Base-by-base conservation (phyloP, 169 alveolate genomes). In the Plasmodium berghei region DNA sequence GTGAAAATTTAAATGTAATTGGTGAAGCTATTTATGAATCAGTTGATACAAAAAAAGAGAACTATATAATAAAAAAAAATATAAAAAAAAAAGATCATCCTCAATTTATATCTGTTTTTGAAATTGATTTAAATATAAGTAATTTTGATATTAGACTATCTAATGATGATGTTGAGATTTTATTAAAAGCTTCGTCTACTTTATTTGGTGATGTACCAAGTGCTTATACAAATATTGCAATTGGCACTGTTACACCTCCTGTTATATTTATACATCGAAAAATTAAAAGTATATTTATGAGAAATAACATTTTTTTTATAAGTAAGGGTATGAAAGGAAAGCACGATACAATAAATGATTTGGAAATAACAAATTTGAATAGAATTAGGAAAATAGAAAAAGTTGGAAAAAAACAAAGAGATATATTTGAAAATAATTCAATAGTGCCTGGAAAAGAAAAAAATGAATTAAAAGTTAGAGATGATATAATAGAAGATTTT, bases 11-110 rank as follows among this genome's bases (percentile, higher is more conserved):
- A 63, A 86, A 86, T 58, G 91, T 86, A 22, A 58, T 18, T 20
- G 91, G 91, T n/a, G 91, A 72, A 46, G 91, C 91, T 34, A 14
- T 86, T 42, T 86, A 86, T 58, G 91, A 86, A 63, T 86, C 91
- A 24, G 70, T 86, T 14, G 91, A 86, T 52, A 71, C 73, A 20
- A 86, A 42, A 22, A 86, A 56, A 40, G 86, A 69, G 3, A 66
- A 77, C 54, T 86, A 86, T 46, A 58, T 61, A 22, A 46, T 86
- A 48, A 72, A 61, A 71, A 54, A 56, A 20, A 86, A 72, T 48
- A 22, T 58, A 16, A 52, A n/a, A 45, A 61, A 22, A 63, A 69
- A 71, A 42, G 67, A 72, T 9, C 46, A 18, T 10, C 69, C 87
- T 14, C 62, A 54, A 28, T 46, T 61, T 69, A 86, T 86, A 61